These are phyloP conservation scores for Wakefieldia striispora DNA, from an alignment of 768 basidiomycete genomes.

Conservation along the genomic window DNA sequence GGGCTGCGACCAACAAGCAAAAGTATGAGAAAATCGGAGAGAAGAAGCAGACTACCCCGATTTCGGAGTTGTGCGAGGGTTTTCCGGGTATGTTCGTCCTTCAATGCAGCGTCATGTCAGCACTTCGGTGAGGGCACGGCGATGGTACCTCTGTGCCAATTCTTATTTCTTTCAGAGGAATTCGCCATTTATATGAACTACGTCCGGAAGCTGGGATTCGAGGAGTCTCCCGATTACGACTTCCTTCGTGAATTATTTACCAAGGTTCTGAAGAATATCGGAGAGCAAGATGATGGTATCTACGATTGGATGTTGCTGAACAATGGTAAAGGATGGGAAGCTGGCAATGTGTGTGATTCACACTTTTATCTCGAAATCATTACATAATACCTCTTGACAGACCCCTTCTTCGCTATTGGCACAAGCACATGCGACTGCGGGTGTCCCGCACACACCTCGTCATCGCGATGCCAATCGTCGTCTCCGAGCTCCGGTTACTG, in stretches of 20 bases:
- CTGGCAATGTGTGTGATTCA: slow-evolving; percentile 60
- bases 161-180: slow-evolving; percentile 55
- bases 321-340: slow-evolving; percentile 95
- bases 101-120: background rate
- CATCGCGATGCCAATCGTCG: slow-evolving; percentile 57
- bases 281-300: slow-evolving; percentile 87
- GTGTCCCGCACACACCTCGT: slow-evolving; percentile 49
- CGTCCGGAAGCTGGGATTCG: slow-evolving; percentile 96
- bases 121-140: background rate
- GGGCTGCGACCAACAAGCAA: slow-evolving; percentile 98
- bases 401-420: slow-evolving; percentile 43
- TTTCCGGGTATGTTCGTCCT: slow-evolving; percentile 68
- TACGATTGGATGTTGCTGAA: slow-evolving; percentile 98
- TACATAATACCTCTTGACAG: slow-evolving; percentile 25
- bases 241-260: slow-evolving; percentile 93
- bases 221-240: slow-evolving; percentile 97
- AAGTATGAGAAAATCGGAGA: slow-evolving; percentile 99
- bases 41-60: slow-evolving; percentile 94
- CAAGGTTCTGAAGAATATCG: slow-evolving; percentile 84
- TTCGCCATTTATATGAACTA: slow-evolving; percentile 99
- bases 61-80: slow-evolving; percentile 91
- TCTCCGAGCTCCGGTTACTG: slow-evolving; percentile 49
- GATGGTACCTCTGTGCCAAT: slow-evolving; percentile 1
- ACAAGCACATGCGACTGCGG: slow-evolving; percentile 55
- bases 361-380: background rate